Conservation (phyloP, 2,329 filamentous ascomycete genomes). For the Tympanopsis confertula region DNA sequence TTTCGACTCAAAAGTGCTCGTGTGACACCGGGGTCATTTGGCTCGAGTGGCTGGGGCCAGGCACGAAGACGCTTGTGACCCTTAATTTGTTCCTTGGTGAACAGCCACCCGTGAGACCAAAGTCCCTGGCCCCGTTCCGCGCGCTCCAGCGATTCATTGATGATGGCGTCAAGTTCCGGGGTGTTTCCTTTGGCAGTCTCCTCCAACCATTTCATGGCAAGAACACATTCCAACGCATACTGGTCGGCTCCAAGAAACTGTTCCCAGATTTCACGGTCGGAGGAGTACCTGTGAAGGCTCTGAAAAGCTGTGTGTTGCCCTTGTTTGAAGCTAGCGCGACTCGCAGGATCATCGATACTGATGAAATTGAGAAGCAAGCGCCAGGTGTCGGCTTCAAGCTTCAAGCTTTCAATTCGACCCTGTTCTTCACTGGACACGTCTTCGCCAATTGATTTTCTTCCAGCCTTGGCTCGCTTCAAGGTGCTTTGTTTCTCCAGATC, state of each 20-base stretch:
- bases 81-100: constrained; percentile 52
- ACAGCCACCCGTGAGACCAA: constrained; percentile 50
- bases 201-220: constrained; percentile 48
- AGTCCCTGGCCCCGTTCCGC: constrained; percentile 36
- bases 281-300: constrained; percentile 35
- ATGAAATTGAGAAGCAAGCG: constrained; percentile 42
- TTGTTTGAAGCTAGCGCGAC: constrained; percentile 16
- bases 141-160: constrained; percentile 34
- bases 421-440: constrained; percentile 5
- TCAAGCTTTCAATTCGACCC: constrained; percentile 32
- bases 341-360: constrained; percentile 31
- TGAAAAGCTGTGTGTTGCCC: constrained; percentile 24
- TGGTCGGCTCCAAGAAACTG: constrained; percentile 43
- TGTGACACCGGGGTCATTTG: constrained; percentile 24
- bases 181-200: constrained; percentile 34
- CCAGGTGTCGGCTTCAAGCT: constrained; percentile 51
- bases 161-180: constrained; percentile 37
- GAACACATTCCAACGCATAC: constrained; percentile 40
- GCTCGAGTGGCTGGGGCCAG: constrained; percentile 32
- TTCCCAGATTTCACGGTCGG: constrained; percentile 46
- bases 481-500: not conserved
- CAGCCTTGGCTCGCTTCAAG: not conserved
- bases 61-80: constrained; percentile 45
- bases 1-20: constrained; percentile 25
- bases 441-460: not conserved